Percentiles rank a stretch among this genome's conserved stretches.
Evolutionary conservation across 2,329 filamentous ascomycete genomes (phyloP).

Genomic region (Stagonosporopsis rhizophila): DNA sequence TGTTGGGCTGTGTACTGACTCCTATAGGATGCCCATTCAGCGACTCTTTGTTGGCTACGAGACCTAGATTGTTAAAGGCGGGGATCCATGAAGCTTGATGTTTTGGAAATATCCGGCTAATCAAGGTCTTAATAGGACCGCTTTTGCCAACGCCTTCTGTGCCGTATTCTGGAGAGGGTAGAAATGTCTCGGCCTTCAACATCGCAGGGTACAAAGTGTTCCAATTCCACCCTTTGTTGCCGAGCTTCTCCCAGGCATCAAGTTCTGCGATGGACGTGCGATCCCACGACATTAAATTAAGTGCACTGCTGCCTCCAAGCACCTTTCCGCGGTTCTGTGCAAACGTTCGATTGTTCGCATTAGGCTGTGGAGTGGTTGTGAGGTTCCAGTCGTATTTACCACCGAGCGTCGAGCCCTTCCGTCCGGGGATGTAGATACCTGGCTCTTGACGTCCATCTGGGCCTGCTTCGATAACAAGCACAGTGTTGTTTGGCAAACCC

Average conservation of each 20-base stretch:
- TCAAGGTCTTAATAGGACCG: slow-evolving; percentile 44
- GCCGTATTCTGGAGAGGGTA: slow-evolving; percentile 36
- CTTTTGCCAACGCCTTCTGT: slow-evolving; percentile 36
- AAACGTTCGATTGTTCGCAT: slow-evolving; percentile 52
- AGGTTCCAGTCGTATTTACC: slow-evolving; percentile 51
- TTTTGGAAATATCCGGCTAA: slow-evolving; percentile 54
- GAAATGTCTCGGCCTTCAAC: slow-evolving; percentile 43
- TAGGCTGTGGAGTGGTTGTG: slow-evolving; percentile 53
- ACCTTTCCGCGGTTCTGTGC: slow-evolving; percentile 56
- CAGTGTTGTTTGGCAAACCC: slow-evolving; percentile 33
- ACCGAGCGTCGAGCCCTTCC: slow-evolving; percentile 38
- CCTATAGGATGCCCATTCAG: slow-evolving; percentile 60
- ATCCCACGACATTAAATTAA: slow-evolving; percentile 53
- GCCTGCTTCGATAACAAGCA: slow-evolving; percentile 39
- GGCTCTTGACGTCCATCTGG: slow-evolving; percentile 39
- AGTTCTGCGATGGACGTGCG: slow-evolving; percentile 40
- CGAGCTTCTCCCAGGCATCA: slow-evolving; percentile 42
- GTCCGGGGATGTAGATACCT: slow-evolving; percentile 36
- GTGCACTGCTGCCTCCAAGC: slow-evolving; percentile 56
- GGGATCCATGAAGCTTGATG: slow-evolving; percentile 56
- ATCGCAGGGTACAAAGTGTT: slow-evolving; percentile 42
- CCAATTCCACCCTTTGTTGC: slow-evolving; percentile 46
- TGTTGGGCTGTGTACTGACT: slow-evolving; percentile 59
- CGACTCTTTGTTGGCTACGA: slow-evolving; percentile 53
- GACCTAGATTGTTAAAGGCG: slow-evolving; percentile 56